These are phyloP conservation scores for Leptoxyphium fumago DNA, from an alignment of 2,329 filamentous ascomycete genomes.

Conservation along the genomic window DNA sequence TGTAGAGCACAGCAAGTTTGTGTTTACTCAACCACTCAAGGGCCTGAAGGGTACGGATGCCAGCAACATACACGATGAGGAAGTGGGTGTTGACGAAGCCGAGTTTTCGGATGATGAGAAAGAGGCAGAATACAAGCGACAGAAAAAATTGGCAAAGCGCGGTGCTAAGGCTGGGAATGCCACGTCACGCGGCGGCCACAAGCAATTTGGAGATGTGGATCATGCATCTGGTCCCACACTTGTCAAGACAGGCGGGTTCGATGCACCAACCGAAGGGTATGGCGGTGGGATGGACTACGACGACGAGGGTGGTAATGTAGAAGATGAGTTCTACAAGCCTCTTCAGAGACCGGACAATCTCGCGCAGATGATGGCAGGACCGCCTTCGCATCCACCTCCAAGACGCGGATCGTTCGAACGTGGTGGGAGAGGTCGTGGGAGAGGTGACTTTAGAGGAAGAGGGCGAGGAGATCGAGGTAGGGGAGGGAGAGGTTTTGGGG, in stretches of 20 bases:
- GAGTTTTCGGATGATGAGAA: conserved; percentile 97
- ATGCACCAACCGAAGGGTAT: conserved; percentile 12
- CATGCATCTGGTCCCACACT: conserved; percentile 6
- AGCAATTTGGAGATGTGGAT: not conserved
- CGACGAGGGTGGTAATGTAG: conserved; percentile 22
- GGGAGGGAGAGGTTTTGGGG: conserved; percentile 11
- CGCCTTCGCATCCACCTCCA: conserved; percentile 19
- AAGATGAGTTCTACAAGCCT: conserved; percentile 32
- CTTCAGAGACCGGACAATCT: conserved; percentile 33
- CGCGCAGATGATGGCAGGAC: conserved; percentile 27
- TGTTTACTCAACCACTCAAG: conserved; percentile 74
- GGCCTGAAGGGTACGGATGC: conserved; percentile 79
- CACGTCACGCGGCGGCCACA: not conserved
- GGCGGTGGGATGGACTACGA: conserved; percentile 22
- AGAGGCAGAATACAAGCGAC: conserved; percentile 43
- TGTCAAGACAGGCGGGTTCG: conserved; percentile 4
- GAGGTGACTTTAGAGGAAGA: conserved; percentile 12
- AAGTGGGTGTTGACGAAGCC: conserved; percentile 68
- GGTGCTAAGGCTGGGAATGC: conserved; percentile 5
- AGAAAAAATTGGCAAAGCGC: conserved; percentile 19
- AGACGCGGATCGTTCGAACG: conserved; percentile 12
- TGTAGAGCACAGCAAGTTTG: conserved; percentile 56
- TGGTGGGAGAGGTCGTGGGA: conserved; percentile 15
- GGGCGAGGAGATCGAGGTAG: conserved; percentile 4
- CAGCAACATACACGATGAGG: conserved; percentile 89